A percentile compares a stretch with the other conserved stretches of the same genome.
These are phyloP conservation scores for Plasmodium cynomolgi DNA, from an alignment of 169 alveolate genomes.

Conservation along the genomic window DNA sequence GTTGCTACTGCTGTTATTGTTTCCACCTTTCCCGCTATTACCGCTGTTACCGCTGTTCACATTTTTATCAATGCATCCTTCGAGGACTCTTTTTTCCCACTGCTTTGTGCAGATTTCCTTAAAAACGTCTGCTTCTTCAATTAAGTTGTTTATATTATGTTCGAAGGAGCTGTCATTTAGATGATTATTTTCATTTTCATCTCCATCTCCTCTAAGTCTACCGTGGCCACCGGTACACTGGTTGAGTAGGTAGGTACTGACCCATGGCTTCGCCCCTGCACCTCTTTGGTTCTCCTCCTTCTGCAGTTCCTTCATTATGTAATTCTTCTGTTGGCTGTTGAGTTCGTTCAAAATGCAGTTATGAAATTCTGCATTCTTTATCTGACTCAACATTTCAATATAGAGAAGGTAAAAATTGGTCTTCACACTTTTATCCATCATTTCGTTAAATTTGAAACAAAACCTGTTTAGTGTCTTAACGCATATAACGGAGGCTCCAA, in stretches of 20 bases:
- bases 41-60: not conserved
- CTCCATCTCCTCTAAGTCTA: not conserved
- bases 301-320: slow-evolving; percentile 63
- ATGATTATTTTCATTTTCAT: not conserved
- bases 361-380: slow-evolving; percentile 47
- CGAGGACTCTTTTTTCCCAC: slow-evolving; percentile 72
- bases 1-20: not conserved
- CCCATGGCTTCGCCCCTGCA: not conserved
- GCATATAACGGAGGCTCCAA: slow-evolving; percentile 46
- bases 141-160: not conserved
- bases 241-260: not conserved
- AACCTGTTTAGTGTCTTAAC: slow-evolving; percentile 59
- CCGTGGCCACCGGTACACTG: not conserved
- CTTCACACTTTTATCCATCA: slow-evolving; percentile 66
- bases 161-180: not conserved
- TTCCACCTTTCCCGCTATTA: too few species aligned
- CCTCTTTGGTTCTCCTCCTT: slow-evolving; percentile 58
- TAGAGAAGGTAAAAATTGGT: slow-evolving; percentile 54
- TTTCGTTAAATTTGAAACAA: slow-evolving; percentile 63
- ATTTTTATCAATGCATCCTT: slow-evolving; percentile 54
- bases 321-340: slow-evolving; percentile 51
- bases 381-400: slow-evolving; percentile 29
- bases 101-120: slow-evolving; percentile 69
- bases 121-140: slow-evolving; percentile 63
- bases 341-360: slow-evolving; percentile 48